phyloP scores from a whole-genome alignment of 495 filamentous ascomycete genomes.

The Podospora tetraspora region DNA sequence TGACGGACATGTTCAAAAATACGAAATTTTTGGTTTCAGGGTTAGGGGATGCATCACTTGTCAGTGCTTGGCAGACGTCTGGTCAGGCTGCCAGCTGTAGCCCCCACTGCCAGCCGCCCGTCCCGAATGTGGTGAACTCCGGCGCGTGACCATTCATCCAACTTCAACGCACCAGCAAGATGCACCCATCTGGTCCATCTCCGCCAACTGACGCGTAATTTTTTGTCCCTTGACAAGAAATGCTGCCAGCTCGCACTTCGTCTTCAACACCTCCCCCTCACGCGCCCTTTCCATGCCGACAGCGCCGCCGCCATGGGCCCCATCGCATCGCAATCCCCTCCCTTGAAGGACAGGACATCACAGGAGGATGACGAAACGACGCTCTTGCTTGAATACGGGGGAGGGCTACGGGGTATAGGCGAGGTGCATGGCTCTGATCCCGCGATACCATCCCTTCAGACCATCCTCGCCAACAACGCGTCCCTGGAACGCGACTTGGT shows the following conservation, averaged over 20 bases:
- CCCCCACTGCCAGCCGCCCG: neutral
- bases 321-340: neutral
- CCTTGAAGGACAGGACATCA: neutral
- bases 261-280: neutral
- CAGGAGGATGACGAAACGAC: neutral
- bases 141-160: neutral
- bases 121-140: neutral
- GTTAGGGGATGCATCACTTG: neutral
- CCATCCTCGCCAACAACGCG: constrained; percentile 6
- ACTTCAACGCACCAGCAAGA: neutral
- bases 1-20: neutral
- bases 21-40: neutral
- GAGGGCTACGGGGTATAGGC: neutral
- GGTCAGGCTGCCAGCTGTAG: neutral
- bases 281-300: neutral
- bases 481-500: constrained; percentile 35
- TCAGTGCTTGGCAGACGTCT: neutral
- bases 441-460: neutral
- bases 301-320: neutral
- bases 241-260: neutral
- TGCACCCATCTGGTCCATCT: neutral
- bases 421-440: neutral
- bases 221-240: neutral
- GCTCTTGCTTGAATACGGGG: neutral
- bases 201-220: neutral